A percentile compares a stretch with the other conserved stretches of the same genome.
phyloP scores from a whole-genome alignment of 768 basidiomycete species.

The Neoboletus subvelutipes region DNA sequence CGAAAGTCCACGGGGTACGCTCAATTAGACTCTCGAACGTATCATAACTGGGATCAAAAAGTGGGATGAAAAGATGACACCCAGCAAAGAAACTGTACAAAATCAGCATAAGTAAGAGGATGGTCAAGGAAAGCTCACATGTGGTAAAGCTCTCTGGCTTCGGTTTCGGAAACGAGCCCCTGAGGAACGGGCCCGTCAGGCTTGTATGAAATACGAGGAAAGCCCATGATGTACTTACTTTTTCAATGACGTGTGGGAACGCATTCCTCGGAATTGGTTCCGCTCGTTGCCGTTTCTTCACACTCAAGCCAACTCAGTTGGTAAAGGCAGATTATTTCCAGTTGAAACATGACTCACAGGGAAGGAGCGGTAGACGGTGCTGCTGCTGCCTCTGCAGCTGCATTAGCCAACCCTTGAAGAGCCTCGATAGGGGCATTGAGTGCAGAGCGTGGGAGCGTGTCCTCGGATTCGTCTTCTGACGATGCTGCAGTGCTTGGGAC shows the following conservation, averaged over 20 bases:
- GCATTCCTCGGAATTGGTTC: slow-evolving; percentile 83
- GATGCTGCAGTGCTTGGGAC: slow-evolving; percentile 80
- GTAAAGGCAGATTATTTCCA: background rate
- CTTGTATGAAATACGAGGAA: background rate
- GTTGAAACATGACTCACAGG: slow-evolving; percentile 39
- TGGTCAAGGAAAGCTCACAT: slow-evolving; percentile 55
- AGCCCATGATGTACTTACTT: slow-evolving; percentile 41
- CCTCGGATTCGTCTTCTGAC: slow-evolving; percentile 90
- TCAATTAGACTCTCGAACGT: slow-evolving; percentile 90
- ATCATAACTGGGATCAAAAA: slow-evolving; percentile 92
- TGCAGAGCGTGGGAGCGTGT: slow-evolving; percentile 78
- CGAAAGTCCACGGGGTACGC: slow-evolving; percentile 94
- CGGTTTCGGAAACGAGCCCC: slow-evolving; percentile 82
- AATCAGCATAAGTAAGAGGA: slow-evolving; percentile 3
- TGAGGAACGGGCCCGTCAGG: slow-evolving; percentile 30
- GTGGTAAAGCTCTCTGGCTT: slow-evolving; percentile 89
- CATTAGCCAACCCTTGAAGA: slow-evolving; percentile 90
- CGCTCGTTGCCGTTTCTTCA: slow-evolving; percentile 81
- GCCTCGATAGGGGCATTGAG: slow-evolving; percentile 94
- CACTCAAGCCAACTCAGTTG: slow-evolving; percentile 26
- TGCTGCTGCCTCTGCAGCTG: slow-evolving; percentile 90
- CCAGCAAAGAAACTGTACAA: slow-evolving; percentile 84
- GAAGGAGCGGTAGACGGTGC: slow-evolving; percentile 65
- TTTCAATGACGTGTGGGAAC: slow-evolving; percentile 88
- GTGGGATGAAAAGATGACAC: slow-evolving; percentile 93